These are phyloP conservation scores for Mycena olivaceomarginata DNA, from an alignment of 768 basidiomycete genomes.

Conservation along the genomic window DNA sequence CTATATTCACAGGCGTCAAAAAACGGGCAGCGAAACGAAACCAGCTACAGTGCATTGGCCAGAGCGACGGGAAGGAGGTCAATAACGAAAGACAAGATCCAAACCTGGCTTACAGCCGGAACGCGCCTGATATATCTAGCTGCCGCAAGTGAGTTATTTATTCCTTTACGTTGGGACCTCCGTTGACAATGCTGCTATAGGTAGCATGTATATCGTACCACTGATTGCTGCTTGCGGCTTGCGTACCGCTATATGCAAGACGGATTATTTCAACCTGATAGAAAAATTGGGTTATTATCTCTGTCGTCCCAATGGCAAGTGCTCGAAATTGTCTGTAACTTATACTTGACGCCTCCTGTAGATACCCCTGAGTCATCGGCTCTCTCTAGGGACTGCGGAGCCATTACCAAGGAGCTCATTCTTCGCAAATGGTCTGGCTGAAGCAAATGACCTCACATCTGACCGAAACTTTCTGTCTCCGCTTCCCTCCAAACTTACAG, in stretches of 20 bases:
- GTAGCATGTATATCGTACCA: conserved; percentile 20
- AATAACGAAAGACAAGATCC: not conserved
- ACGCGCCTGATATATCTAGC: conserved; percentile 18
- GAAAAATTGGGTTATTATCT: conserved; percentile 1
- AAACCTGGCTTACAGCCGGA: not conserved
- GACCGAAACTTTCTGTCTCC: not conserved
- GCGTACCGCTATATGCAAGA: not conserved
- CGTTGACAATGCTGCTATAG: not conserved
- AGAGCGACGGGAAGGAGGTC: not conserved
- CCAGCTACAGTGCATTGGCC: not conserved
- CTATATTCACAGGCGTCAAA: not conserved
- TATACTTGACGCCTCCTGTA: not conserved
- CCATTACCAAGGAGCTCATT: not conserved
- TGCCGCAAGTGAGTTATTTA: not conserved
- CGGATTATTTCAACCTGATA: not conserved
- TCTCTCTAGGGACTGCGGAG: conserved; percentile 8
- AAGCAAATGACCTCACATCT: not conserved
- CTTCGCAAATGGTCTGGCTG: conserved; percentile 1
- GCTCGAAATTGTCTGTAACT: not conserved
- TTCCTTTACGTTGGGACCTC: not conserved
- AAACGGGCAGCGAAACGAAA: not conserved
- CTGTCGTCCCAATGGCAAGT: not conserved
- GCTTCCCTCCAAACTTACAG: not conserved
- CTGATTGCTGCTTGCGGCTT: not conserved
- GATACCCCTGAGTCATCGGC: not conserved